Evolutionary conservation across 1,139 yeast genomes (phyloP).

Genomic region (Arxiozyma slooffiae): DNA sequence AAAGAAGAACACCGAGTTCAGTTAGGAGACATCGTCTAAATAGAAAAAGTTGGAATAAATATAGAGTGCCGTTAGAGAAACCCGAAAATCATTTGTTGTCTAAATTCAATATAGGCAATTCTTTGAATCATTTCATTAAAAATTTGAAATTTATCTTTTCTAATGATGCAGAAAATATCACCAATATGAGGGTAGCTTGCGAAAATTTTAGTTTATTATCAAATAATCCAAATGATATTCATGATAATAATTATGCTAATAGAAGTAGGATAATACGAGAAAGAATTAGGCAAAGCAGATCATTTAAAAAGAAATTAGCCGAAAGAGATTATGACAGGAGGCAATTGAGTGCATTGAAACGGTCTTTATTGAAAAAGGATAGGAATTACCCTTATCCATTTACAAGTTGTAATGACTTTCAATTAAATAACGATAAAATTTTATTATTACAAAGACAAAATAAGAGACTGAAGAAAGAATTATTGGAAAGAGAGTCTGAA

Average conservation of each 20-base stretch:
- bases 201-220: conserved; percentile 3
- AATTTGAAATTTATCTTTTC: conserved; percentile 7
- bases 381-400: no score
- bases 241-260: conserved; percentile 2
- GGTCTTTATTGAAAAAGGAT: not conserved
- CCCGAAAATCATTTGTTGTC: not conserved
- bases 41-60: not conserved
- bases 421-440: conserved; percentile 15
- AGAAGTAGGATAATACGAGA: conserved; percentile 10
- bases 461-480: conserved; percentile 15
- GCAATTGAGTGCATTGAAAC: not conserved
- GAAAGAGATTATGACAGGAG: conserved; percentile 24
- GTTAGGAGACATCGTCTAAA: not conserved
- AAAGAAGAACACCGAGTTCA: not conserved
- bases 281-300: conserved; percentile 21
- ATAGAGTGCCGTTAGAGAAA: not conserved
- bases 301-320: conserved; percentile 20
- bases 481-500: conserved; percentile 3
- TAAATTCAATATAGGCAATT: not conserved
- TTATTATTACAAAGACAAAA: conserved; percentile 32
- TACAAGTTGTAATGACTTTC: not conserved
- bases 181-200: conserved; percentile 5
- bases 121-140: not conserved
- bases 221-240: not conserved
- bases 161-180: conserved; percentile 4